Evolutionary conservation across 139 green algal species (phyloP).

Genomic region (Chlamydomonas eustigma): DNA sequence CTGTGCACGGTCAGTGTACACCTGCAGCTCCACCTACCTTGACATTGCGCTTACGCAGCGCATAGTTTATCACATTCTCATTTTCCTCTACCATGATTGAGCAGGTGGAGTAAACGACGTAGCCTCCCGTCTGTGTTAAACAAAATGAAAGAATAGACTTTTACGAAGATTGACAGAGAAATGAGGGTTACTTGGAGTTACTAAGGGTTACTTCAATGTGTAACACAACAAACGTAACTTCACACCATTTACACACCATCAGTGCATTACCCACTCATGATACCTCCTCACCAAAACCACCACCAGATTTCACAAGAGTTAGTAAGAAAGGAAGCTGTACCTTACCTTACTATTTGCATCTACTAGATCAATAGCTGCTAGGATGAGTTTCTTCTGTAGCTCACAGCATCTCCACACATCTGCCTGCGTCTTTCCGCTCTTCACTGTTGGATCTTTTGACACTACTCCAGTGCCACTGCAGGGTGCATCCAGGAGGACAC

Average conservation of each 20-base stretch:
- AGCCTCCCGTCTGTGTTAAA: slow-evolving; percentile 67
- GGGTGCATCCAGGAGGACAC: slow-evolving; percentile 91
- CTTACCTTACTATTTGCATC: slow-evolving; percentile 77
- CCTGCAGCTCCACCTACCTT: slow-evolving; percentile 61
- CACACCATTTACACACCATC: not conserved
- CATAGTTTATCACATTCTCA: slow-evolving; percentile 96
- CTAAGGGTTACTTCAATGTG: too few species aligned
- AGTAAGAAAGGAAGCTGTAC: not conserved
- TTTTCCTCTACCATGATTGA: slow-evolving; percentile 98
- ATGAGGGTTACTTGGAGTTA: too few species aligned
- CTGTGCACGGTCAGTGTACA: too few species aligned
- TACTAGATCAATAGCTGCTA: slow-evolving; percentile 95
- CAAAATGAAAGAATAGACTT: too few species aligned
- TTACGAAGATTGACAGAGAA: too few species aligned
- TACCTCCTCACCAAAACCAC: not conserved
- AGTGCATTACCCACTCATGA: not conserved
- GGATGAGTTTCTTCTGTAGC: slow-evolving; percentile 97
- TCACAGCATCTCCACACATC: slow-evolving; percentile 91
- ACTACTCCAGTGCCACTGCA: slow-evolving; percentile 94
- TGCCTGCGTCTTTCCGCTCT: slow-evolving; percentile 20
- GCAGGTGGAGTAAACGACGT: slow-evolving; percentile 97
- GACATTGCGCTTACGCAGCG: slow-evolving; percentile 91
- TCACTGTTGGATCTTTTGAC: slow-evolving; percentile 19
- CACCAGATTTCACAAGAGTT: not conserved
- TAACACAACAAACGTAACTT: not conserved